These are phyloP conservation scores for Teratosphaeriaceae sp. DNA, from an alignment of 2,329 filamentous ascomycete species.

Conservation along the genomic window DNA sequence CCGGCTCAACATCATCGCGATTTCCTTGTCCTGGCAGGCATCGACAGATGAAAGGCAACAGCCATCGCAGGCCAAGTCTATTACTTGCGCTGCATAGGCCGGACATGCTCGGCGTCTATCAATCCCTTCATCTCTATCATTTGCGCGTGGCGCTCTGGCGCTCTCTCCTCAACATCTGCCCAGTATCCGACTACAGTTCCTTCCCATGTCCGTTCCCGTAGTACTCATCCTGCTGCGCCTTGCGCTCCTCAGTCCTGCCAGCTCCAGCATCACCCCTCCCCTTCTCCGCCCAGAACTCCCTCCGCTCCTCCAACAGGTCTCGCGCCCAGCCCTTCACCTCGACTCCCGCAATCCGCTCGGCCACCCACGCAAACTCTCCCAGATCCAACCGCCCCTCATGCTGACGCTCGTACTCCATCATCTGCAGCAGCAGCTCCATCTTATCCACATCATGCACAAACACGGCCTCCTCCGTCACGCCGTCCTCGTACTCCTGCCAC, in stretches of 20 bases:
- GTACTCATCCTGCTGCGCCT: slow-evolving; percentile 29
- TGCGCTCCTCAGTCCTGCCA: slow-evolving; percentile 19
- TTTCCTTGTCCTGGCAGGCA: too few species aligned
- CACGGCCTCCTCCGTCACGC: slow-evolving; percentile 70
- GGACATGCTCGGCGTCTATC: too few species aligned
- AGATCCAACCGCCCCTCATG: slow-evolving; percentile 63
- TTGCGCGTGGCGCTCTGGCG: too few species aligned
- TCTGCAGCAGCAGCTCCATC: slow-evolving; percentile 89
- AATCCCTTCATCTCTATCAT: not conserved
- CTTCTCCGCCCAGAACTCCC: slow-evolving; percentile 58
- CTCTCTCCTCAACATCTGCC: not conserved
- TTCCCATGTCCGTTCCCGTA: slow-evolving; percentile 26
- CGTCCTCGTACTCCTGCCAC: slow-evolving; percentile 96
- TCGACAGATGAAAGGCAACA: too few species aligned
- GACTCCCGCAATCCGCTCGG: slow-evolving; percentile 61
- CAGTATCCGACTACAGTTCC: slow-evolving; percentile 2
- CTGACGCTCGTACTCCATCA: slow-evolving; percentile 88
- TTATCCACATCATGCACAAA: slow-evolving; percentile 98
- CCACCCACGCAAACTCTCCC: slow-evolving; percentile 79
- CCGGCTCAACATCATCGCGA: too few species aligned
- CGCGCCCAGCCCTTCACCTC: slow-evolving; percentile 77
- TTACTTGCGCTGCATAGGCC: too few species aligned
- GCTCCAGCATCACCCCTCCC: slow-evolving; percentile 23
- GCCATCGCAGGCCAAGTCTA: too few species aligned
- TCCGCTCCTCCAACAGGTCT: slow-evolving; percentile 68